phyloP scores from a whole-genome alignment of 2,329 filamentous ascomycete species.

The Amesomyces nigricolor region DNA sequence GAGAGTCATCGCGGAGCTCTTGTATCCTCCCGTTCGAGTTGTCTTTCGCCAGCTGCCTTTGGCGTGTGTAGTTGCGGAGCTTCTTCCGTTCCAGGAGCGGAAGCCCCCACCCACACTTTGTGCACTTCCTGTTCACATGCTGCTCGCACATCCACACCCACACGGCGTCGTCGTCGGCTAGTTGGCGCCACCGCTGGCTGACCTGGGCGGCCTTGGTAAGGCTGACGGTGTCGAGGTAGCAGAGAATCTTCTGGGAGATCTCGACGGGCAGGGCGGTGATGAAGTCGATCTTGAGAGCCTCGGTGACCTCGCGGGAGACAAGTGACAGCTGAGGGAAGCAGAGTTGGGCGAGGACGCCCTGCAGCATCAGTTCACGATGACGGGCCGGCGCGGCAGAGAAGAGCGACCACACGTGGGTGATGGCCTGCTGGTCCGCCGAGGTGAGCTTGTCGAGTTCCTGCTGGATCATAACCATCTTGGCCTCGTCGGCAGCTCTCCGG shows the following conservation, averaged over 20 bases:
- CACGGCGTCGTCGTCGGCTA: slow-evolving; percentile 96
- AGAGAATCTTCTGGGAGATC: slow-evolving; percentile 88
- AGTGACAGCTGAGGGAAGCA: slow-evolving; percentile 96
- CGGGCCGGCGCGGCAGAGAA: slow-evolving; percentile 94
- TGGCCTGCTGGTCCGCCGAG: slow-evolving; percentile 74
- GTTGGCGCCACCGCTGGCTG: slow-evolving; percentile 75
- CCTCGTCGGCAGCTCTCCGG: slow-evolving; percentile 84
- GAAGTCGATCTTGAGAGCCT: slow-evolving; percentile 97
- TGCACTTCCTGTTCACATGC: slow-evolving; percentile 89
- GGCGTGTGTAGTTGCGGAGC: slow-evolving; percentile 77
- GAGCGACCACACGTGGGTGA: slow-evolving; percentile 94
- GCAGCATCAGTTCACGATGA: slow-evolving; percentile 91
- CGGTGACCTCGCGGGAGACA: slow-evolving; percentile 82
- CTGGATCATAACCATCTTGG: slow-evolving; percentile 92
- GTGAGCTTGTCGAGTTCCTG: slow-evolving; percentile 37
- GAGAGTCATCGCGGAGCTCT: slow-evolving; percentile 24
- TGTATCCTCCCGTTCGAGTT: slow-evolving; percentile 28
- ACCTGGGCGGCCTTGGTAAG: slow-evolving; percentile 95
- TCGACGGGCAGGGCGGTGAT: slow-evolving; percentile 82
- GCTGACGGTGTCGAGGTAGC: slow-evolving; percentile 86
- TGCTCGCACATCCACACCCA: slow-evolving; percentile 99
- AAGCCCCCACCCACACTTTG: slow-evolving; percentile 91
- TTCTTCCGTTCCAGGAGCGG: slow-evolving; percentile 85
- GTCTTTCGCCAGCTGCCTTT: slow-evolving; percentile 60
- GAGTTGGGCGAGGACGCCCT: slow-evolving; percentile 92